phyloP scores from a whole-genome alignment of 495 filamentous ascomycete genomes.

The Penicillium chermesinum region DNA sequence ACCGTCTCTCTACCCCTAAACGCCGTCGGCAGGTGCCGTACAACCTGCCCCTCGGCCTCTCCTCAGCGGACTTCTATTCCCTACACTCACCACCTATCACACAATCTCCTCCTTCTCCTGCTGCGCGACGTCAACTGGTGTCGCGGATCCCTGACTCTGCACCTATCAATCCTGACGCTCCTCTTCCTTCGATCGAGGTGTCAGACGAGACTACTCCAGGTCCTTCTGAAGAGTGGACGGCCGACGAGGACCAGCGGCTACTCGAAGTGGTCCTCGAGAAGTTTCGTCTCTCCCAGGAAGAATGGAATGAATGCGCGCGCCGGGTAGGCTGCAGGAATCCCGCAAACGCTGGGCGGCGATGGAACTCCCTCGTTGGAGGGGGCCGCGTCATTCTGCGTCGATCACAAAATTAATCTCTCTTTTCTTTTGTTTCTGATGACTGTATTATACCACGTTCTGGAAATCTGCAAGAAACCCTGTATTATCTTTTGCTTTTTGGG shows the following conservation, averaged over 20 bases:
- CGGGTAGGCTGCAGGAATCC: slow-evolving; percentile 55
- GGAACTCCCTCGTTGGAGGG: slow-evolving; percentile 60
- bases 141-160: slow-evolving; percentile 9
- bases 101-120: slow-evolving; percentile 34
- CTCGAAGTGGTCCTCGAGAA: slow-evolving; percentile 72
- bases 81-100: slow-evolving; percentile 44
- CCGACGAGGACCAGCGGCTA: slow-evolving; percentile 64
- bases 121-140: slow-evolving; percentile 13
- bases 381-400: slow-evolving; percentile 50
- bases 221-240: slow-evolving; percentile 49
- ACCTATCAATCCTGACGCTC: slow-evolving; percentile 28
- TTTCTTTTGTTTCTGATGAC: slow-evolving; percentile 2
- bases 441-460: slow-evolving; percentile 23
- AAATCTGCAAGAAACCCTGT: slow-evolving; percentile 18
- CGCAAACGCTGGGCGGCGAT: slow-evolving; percentile 61
- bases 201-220: slow-evolving; percentile 16
- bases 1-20: slow-evolving; percentile 61
- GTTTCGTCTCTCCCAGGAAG: slow-evolving; percentile 62
- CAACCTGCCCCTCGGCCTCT: slow-evolving; percentile 61
- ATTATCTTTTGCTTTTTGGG: slow-evolving; percentile 14
- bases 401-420: slow-evolving; percentile 32
- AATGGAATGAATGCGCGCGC: slow-evolving; percentile 76
- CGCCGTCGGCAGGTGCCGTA: slow-evolving; percentile 61
- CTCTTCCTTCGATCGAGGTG: slow-evolving; percentile 40
- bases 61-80: slow-evolving; percentile 58